These are phyloP conservation scores for Colletotrichum simmondsii DNA, from an alignment of 2,329 filamentous ascomycete species.

Conservation along the genomic window DNA sequence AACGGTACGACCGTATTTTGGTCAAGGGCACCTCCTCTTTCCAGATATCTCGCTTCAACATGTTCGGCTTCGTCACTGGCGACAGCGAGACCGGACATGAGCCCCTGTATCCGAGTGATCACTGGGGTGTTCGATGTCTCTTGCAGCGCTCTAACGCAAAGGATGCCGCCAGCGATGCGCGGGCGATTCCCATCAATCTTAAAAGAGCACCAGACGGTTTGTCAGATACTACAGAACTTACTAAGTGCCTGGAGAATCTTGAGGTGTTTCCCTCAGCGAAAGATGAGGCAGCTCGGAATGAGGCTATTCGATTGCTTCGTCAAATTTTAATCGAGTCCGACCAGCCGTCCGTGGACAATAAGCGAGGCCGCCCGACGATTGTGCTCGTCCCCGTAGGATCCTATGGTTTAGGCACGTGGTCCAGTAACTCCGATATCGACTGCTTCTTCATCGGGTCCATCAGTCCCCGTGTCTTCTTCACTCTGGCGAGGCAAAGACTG, in stretches of 20 bases:
- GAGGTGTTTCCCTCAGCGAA: conserved; percentile 57
- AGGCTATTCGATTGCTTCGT: conserved; percentile 59
- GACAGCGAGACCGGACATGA: conserved; percentile 22
- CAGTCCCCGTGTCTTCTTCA: conserved; percentile 70
- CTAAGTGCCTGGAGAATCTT: conserved; percentile 47
- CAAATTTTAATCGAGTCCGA: conserved; percentile 50
- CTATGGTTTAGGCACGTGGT: conserved; percentile 73
- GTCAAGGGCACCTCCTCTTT: conserved; percentile 55
- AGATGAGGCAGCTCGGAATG: conserved; percentile 53
- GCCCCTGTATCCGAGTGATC: conserved; percentile 59
- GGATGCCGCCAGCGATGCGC: background rate
- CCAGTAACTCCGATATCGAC: conserved; percentile 70
- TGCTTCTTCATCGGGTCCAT: conserved; percentile 73
- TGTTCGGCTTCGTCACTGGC: conserved; percentile 62
- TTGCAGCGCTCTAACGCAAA: conserved; percentile 38
- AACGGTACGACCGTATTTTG: conserved; percentile 74
- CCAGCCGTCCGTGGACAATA: conserved; percentile 10
- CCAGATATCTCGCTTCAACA: conserved; percentile 60
- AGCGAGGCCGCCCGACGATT: conserved; percentile 45
- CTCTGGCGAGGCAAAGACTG: conserved; percentile 66
- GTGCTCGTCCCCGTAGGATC: conserved; percentile 73
- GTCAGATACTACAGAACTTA: conserved; percentile 46
- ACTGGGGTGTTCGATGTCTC: conserved; percentile 66
- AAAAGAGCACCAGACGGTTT: conserved; percentile 44
- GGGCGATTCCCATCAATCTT: conserved; percentile 47